Conservation (phyloP, 1,284 basidiomycete species). For the Leccinum laetum region DNA sequence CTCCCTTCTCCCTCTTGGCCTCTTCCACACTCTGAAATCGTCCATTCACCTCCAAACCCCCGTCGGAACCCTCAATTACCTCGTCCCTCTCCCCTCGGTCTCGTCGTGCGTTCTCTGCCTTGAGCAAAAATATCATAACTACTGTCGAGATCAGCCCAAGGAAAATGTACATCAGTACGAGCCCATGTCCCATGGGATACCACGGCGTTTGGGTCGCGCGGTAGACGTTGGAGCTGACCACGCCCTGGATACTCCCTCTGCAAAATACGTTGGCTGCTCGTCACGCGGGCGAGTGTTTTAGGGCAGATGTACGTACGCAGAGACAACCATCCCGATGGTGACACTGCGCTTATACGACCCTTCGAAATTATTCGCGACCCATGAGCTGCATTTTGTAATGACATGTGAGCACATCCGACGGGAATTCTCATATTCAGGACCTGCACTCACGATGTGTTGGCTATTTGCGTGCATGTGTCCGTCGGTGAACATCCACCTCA, state of each 20-base stretch:
- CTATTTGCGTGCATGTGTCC: constrained; percentile 27
- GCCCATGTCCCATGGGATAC: constrained; percentile 66
- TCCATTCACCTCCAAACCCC: too few relatives aligned
- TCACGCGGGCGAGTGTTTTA: neutral
- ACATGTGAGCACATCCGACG: constrained; percentile 2
- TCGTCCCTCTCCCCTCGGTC: too few relatives aligned
- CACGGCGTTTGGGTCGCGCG: constrained; percentile 65
- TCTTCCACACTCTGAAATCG: too few relatives aligned
- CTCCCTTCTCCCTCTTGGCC: too few relatives aligned
- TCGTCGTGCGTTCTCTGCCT: too few relatives aligned
- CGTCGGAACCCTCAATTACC: too few relatives aligned
- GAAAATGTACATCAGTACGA: constrained; percentile 71
- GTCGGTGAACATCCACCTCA: neutral
- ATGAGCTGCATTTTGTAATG: constrained; percentile 40
- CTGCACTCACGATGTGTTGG: constrained; percentile 59
- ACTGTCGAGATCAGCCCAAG: constrained; percentile 5
- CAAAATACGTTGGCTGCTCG: neutral
- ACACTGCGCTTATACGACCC: constrained; percentile 78
- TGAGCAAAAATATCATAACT: too few relatives aligned
- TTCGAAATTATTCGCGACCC: constrained; percentile 76
- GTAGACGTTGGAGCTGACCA: constrained; percentile 74
- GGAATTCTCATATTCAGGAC: neutral
- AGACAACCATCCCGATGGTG: constrained; percentile 68
- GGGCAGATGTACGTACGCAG: constrained; percentile 44
- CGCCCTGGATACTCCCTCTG: constrained; percentile 67